Evolutionary conservation across 225 moss, liverwort and hornwort species (phyloP), one percentile per base, ranked within the genome.

Genomic region (Antitrichia curtipendula): DNA sequence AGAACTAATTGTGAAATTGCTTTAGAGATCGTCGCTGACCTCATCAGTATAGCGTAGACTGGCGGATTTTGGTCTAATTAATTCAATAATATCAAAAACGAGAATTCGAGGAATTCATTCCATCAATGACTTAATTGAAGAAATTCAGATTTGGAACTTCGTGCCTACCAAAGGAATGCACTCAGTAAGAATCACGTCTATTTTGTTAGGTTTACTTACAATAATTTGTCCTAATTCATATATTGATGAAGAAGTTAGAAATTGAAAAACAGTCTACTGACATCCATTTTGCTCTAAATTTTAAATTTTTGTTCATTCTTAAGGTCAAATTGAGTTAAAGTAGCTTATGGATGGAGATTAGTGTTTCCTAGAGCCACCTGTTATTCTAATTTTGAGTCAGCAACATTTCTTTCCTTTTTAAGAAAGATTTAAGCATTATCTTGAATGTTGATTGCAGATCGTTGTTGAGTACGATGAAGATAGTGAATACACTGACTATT

Each of bases 391-490:
- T 59, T 78, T 50, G 68, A 84, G 70, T 22, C 78, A 61, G 25
- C 60, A 43, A 57, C 16, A 83, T 66, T 87, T 43, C 23, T 65
- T 79, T 72, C 23, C 52, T 28, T 88, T 82, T 34, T 45, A 57
- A 49, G 31, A 53, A 77, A 38, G 27, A 61, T 40, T 32, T 52
- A 40, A 47, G 71, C 76, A 21, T 72, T 71, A 76, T 82, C n/a
- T 65, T 90, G 40, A 60, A 62, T 87, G 57, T 64, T 89, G 84
- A 76, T 82, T 90, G 90, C 95, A 96, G 96, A 85, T 98, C 41
- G 86, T 88, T 76, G 82, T 98, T 88, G 96, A 98, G 83, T 97
- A 97, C 75, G 87, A 93, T 80, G 98, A 97, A 85, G 90, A 94
- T 79, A 75, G 95, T 72, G 96, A 96, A 58, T 94, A 86, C n/a